These are phyloP conservation scores for Candida mesenterica DNA, from an alignment of 1,139 yeast genomes.

Conservation along the genomic window DNA sequence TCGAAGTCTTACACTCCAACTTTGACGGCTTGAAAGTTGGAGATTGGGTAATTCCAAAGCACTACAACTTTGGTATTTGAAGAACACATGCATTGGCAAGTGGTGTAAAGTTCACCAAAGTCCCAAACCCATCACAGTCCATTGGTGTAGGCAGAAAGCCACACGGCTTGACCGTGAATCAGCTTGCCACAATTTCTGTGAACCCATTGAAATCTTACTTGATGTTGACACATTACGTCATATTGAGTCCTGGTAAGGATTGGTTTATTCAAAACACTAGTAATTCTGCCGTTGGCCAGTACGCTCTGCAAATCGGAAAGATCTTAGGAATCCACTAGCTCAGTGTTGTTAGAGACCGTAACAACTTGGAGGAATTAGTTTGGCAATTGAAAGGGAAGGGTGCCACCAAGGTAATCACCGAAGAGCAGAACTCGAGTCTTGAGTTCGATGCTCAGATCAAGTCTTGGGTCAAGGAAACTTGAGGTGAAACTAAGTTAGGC, in stretches of 20 bases:
- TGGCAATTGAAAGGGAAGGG: slow-evolving; percentile 63
- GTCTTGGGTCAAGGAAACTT: slow-evolving; percentile 57
- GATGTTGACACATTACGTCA: slow-evolving; percentile 71
- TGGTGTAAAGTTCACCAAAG: slow-evolving; percentile 49
- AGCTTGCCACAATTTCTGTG: slow-evolving; percentile 87
- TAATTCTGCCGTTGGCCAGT: slow-evolving; percentile 93
- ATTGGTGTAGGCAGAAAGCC: slow-evolving; percentile 30
- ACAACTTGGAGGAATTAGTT: slow-evolving; percentile 62
- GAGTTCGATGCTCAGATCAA: slow-evolving; percentile 62
- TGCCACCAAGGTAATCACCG: slow-evolving; percentile 91
- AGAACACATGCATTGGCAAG: slow-evolving; percentile 71
- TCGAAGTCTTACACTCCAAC: slow-evolving; percentile 64
- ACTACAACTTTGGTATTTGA: slow-evolving; percentile 92
- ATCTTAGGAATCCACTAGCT: slow-evolving; percentile 78
- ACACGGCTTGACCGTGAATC: slow-evolving; percentile 47
- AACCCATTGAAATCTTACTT: slow-evolving; percentile 93
- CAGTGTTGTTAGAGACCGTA: slow-evolving; percentile 84
- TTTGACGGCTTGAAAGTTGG: slow-evolving; percentile 57
- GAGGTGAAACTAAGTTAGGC: slow-evolving; percentile 65
- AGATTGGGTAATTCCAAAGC: slow-evolving; percentile 88
- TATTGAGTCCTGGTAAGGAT: slow-evolving; percentile 64
- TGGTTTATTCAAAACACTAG: slow-evolving; percentile 98
- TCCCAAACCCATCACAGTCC: slow-evolving; percentile 45
- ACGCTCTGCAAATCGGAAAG: slow-evolving; percentile 84
- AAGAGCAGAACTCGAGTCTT: slow-evolving; percentile 70